Evolutionary conservation across 495 filamentous ascomycete species (phyloP).

Genomic region (Podospora pseudocomata): DNA sequence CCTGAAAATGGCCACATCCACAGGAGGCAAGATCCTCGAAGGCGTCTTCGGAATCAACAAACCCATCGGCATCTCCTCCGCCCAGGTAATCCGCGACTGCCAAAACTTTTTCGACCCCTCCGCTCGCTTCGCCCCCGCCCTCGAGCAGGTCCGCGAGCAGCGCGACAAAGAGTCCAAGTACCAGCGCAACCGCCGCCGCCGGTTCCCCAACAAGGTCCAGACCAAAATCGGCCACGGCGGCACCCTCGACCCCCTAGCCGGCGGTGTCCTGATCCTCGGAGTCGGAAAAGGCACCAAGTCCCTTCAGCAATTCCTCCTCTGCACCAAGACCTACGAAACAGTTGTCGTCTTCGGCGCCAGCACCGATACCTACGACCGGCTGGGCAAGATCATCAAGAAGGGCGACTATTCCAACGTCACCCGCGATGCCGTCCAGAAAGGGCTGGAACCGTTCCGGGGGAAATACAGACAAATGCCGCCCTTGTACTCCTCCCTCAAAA

Average conservation of each 20-base stretch:
- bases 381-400: constrained; percentile 74
- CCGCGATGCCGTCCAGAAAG: constrained; percentile 69
- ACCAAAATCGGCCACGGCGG: constrained; percentile 97
- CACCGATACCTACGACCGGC: constrained; percentile 86
- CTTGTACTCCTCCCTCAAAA: constrained; percentile 83
- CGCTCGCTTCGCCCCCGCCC: constrained; percentile 66
- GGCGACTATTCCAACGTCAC: constrained; percentile 76
- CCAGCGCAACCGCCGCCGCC: constrained; percentile 49
- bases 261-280: constrained; percentile 84
- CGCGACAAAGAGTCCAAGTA: constrained; percentile 51
- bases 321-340: constrained; percentile 90
- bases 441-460: constrained; percentile 71
- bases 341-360: constrained; percentile 85
- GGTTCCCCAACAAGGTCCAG: constrained; percentile 37
- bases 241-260: constrained; percentile 91
- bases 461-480: constrained; percentile 89
- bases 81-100: constrained; percentile 80
- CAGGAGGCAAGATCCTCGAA: constrained; percentile 60
- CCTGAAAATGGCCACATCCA: constrained; percentile 45
- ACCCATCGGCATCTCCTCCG: constrained; percentile 76
- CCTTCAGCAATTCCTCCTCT: constrained; percentile 70
- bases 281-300: constrained; percentile 85
- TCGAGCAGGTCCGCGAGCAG: constrained; percentile 53
- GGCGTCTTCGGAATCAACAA: constrained; percentile 90
- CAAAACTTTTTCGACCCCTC: constrained; percentile 82